Percentiles rank a stretch among this genome's conserved stretches.
These are phyloP conservation scores for Truncatella angustata DNA, from an alignment of 2,329 filamentous ascomycete species.

Conservation along the genomic window DNA sequence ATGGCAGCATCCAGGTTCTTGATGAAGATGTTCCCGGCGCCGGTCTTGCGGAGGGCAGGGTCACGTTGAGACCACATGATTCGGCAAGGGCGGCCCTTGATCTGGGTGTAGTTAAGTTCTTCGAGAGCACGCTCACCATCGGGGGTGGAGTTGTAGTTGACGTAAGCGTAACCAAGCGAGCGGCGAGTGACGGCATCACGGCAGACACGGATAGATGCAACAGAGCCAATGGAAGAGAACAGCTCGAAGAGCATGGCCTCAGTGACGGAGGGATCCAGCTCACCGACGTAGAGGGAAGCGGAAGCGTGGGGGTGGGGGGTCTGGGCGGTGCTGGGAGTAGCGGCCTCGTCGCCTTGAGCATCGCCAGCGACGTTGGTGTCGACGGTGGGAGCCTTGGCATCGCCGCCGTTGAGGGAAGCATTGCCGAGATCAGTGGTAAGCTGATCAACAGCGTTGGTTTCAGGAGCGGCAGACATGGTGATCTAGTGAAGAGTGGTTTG, in stretches of 20 bases:
- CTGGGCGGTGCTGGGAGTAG: slow-evolving; percentile 66
- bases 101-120: slow-evolving; percentile 98
- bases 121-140: slow-evolving; percentile 98
- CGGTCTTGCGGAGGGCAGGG: slow-evolving; percentile 97
- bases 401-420: slow-evolving; percentile 66
- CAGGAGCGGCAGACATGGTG: slow-evolving; percentile 59
- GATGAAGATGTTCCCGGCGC: slow-evolving; percentile 99
- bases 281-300: slow-evolving; percentile 96
- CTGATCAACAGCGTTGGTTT: slow-evolving; percentile 69
- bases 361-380: slow-evolving; percentile 69
- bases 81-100: slow-evolving; percentile 97
- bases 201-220: slow-evolving; percentile 99
- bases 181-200: slow-evolving; percentile 97
- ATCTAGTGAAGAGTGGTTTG: slow-evolving; percentile 19
- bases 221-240: slow-evolving; percentile 98
- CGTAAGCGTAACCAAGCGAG: slow-evolving; percentile 98
- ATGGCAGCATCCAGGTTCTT: slow-evolving; percentile 99
- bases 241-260: slow-evolving; percentile 99
- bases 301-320: slow-evolving; percentile 83
- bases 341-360: slow-evolving; percentile 54
- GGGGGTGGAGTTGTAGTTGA: slow-evolving; percentile 98
- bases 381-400: slow-evolving; percentile 65
- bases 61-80: slow-evolving; percentile 99
- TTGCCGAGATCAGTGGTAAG: slow-evolving; percentile 76
- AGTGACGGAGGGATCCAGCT: slow-evolving; percentile 95